phyloP scores from a whole-genome alignment of 768 basidiomycete genomes.

The Xanthoconium stramineum region DNA sequence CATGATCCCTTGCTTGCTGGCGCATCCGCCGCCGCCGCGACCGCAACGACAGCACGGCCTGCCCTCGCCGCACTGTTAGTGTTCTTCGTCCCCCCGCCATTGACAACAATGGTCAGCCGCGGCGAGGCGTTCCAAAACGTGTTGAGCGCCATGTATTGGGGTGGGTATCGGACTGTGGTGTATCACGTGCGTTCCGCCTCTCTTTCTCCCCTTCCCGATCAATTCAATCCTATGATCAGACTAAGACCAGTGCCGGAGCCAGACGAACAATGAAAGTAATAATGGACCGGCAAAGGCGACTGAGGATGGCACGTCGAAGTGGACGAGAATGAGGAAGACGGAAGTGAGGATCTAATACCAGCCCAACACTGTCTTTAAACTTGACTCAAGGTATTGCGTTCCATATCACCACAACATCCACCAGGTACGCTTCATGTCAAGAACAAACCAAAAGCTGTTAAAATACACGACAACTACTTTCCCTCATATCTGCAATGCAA shows the following conservation, averaged over 20 bases:
- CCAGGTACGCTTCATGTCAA: slow-evolving; percentile 18
- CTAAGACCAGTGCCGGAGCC: slow-evolving; percentile 31
- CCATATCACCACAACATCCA: neutral
- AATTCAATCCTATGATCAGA: neutral
- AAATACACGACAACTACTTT: neutral
- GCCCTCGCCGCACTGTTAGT: too few relatives aligned
- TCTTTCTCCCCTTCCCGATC: neutral
- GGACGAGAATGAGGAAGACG: slow-evolving; percentile 24
- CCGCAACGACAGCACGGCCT: slow-evolving; percentile 1
- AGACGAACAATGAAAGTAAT: slow-evolving; percentile 15
- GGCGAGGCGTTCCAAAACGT: slow-evolving; percentile 79
- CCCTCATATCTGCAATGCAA: slow-evolving; percentile 53
- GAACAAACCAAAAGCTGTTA: neutral
- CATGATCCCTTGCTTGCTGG: slow-evolving; percentile 62
- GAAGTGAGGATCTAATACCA: slow-evolving; percentile 24
- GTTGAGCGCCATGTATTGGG: slow-evolving; percentile 80
- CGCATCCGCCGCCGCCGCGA: slow-evolving; percentile 20
- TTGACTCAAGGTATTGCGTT: neutral
- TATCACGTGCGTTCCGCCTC: slow-evolving; percentile 54
- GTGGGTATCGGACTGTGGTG: slow-evolving; percentile 83
- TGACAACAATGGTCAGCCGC: slow-evolving; percentile 46
- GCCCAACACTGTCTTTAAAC: slow-evolving; percentile 10
- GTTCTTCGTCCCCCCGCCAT: slow-evolving; percentile 30
- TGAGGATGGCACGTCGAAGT: slow-evolving; percentile 28
- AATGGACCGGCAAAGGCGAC: slow-evolving; percentile 26